phyloP scores from a whole-genome alignment of 2,329 filamentous ascomycete genomes.

The Cytospora mali region DNA sequence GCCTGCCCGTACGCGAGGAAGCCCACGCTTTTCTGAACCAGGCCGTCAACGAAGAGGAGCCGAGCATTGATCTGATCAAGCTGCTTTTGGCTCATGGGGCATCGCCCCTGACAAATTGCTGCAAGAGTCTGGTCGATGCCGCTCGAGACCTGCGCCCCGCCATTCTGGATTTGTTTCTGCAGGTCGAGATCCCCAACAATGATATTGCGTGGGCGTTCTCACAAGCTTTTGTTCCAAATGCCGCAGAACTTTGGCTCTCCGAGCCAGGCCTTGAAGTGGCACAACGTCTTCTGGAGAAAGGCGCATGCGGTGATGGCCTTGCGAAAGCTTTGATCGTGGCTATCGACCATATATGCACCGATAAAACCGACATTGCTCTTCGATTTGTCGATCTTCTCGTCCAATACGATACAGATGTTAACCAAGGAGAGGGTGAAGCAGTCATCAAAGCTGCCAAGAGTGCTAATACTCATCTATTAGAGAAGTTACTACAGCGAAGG shows the following conservation, averaged over 20 bases:
- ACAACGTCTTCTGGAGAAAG: conserved; percentile 51
- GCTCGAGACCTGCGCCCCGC: conserved; percentile 43
- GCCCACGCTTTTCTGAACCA: conserved; percentile 54
- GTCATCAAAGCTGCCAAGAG: conserved; percentile 56
- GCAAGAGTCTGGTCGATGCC: conserved; percentile 56
- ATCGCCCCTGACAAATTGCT: conserved; percentile 54
- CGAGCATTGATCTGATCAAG: conserved; percentile 50
- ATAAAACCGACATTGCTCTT: conserved; percentile 45
- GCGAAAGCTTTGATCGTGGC: conserved; percentile 49
- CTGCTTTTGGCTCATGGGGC: conserved; percentile 55
- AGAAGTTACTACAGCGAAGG: conserved; percentile 51
- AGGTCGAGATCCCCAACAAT: conserved; percentile 43
- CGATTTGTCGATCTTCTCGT: conserved; percentile 49
- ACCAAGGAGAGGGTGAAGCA: conserved; percentile 55
- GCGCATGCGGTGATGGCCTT: conserved; percentile 49
- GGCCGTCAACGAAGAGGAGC: conserved; percentile 56
- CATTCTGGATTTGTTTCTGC: conserved; percentile 47
- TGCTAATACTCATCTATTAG: conserved; percentile 53
- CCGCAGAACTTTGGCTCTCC: conserved; percentile 49
- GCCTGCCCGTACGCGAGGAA: conserved; percentile 51
- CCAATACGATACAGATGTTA: conserved; percentile 48
- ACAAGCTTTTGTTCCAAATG: conserved; percentile 47
- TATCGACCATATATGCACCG: conserved; percentile 46
- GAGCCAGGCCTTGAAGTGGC: conserved; percentile 50
- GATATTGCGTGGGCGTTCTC: conserved; percentile 51